Conservation (phyloP, 805 yeast genomes). For the Ogataea kodamae region DNA sequence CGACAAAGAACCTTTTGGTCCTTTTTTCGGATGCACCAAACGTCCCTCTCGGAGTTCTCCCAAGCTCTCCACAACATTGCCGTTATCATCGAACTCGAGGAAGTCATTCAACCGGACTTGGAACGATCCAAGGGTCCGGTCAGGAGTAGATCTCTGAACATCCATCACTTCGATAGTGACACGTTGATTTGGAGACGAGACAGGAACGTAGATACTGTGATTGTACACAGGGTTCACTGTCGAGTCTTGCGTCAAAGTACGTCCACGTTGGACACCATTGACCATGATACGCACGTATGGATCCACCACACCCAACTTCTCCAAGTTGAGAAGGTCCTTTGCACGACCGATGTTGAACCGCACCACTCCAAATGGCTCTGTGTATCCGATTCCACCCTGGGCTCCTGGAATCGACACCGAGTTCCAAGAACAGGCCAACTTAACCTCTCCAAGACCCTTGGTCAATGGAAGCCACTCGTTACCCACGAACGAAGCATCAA, state of each 20-base stretch:
- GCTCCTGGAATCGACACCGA: conserved; percentile 73
- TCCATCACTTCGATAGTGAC: conserved; percentile 90
- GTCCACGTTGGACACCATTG: conserved; percentile 70
- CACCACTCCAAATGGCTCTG: conserved; percentile 92
- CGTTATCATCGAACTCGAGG: conserved; percentile 65
- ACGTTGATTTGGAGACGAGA: conserved; percentile 78
- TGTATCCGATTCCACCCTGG: conserved; percentile 72
- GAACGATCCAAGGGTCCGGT: conserved; percentile 83
- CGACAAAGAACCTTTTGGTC: conserved; percentile 77
- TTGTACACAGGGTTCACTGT: conserved; percentile 82
- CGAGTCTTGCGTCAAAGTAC: conserved; percentile 68
- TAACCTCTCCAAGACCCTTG: conserved; percentile 68
- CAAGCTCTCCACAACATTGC: conserved; percentile 56
- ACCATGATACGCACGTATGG: conserved; percentile 82
- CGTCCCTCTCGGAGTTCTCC: conserved; percentile 55
- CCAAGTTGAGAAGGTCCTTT: conserved; percentile 74
- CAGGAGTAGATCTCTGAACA: conserved; percentile 71
- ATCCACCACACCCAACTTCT: conserved; percentile 85
- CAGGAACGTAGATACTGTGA: conserved; percentile 75
- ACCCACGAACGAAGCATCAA: conserved; percentile 76
- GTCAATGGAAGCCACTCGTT: conserved; percentile 73
- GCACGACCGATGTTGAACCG: conserved; percentile 72
- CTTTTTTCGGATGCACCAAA: conserved; percentile 63
- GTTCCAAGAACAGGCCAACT: conserved; percentile 73
- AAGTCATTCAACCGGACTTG: conserved; percentile 64